Conservation (phyloP, 1,284 basidiomycete genomes). For the Taiwanofungus camphoratus region DNA sequence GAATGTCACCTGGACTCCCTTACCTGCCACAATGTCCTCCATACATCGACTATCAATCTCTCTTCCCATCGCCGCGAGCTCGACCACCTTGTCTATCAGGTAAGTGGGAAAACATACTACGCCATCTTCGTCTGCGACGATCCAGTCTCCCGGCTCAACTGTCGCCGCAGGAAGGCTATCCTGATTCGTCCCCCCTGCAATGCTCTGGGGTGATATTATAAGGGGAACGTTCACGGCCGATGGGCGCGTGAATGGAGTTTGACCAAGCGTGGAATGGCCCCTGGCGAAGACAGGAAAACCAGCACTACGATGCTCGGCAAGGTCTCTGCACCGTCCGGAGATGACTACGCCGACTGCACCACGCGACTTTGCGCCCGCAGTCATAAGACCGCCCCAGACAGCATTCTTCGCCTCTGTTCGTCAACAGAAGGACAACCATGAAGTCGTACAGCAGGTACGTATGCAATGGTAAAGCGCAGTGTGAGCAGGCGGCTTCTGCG, state of each 20-base stretch:
- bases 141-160: constrained; percentile 76
- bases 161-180: constrained; percentile 48
- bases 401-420: constrained; percentile 70
- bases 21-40: constrained; percentile 72
- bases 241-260: constrained; percentile 82
- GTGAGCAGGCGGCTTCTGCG: constrained; percentile 3
- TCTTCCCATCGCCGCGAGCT: constrained; percentile 54
- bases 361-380: constrained; percentile 71
- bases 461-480: constrained; percentile 8
- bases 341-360: constrained; percentile 74
- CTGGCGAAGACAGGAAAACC: constrained; percentile 77
- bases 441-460: background rate
- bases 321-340: constrained; percentile 79
- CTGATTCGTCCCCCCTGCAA: constrained; percentile 21
- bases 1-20: constrained; percentile 75
- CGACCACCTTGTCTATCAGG: constrained; percentile 53
- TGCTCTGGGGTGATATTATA: constrained; percentile 44
- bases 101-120: constrained; percentile 76
- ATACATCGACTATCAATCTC: constrained; percentile 73
- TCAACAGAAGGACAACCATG: background rate
- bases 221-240: constrained; percentile 75
- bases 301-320: constrained; percentile 67
- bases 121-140: constrained; percentile 86
- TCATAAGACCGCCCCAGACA: constrained; percentile 91
- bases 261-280: constrained; percentile 82